Evolutionary conservation across 495 filamentous ascomycete genomes (phyloP), one percentile per base, ranked within the genome.

Genomic region (Podospora sp.): DNA sequence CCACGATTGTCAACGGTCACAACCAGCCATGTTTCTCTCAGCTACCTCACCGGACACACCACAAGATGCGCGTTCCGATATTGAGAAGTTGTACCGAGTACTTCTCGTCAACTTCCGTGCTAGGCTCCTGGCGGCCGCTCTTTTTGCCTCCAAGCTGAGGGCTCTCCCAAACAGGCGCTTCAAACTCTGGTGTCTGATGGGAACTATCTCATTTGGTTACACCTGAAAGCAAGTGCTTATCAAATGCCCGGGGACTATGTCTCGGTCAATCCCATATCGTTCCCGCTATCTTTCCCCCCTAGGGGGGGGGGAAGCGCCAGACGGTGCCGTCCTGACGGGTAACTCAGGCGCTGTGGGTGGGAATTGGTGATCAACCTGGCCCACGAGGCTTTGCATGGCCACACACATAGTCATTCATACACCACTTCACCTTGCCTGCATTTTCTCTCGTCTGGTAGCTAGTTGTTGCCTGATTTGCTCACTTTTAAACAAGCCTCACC

Each of bases 371-470:
- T 46, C 40, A 18, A 46, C 16, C 40, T 2, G 40, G 40, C 40
- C 40, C 40, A 46, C 40, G 40, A 46, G 40, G 40, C 40, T 46
- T 11, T 46, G 40, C 52, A 56, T 27, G 52, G 21, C 21, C 52
- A 56, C 52, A 56, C 52, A 56, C 20, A 56, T 56, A 56, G 2
- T 46, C 40, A 56, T 12, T 14, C 52, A 56, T 20, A 56, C 52
- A 56, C 40, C 40, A 46, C 40, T 18, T 46, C 40, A 46, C 40
- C 40, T 46, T 46, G 40, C 11, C 40, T 46, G 40, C 11, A 46
- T 12, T 50, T 75, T 90, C 89, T 92, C 73, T 33, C 40, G 2
- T 6, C 40, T 6, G 40, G 40, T 18, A 46, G 12, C 40, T 6
- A 18, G 52, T 65, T 57, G 63, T 36, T 65, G 63, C 63, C 63